These are phyloP conservation scores for Podospora sp. DNA, from an alignment of 495 filamentous ascomycete genomes.

Conservation along the genomic window DNA sequence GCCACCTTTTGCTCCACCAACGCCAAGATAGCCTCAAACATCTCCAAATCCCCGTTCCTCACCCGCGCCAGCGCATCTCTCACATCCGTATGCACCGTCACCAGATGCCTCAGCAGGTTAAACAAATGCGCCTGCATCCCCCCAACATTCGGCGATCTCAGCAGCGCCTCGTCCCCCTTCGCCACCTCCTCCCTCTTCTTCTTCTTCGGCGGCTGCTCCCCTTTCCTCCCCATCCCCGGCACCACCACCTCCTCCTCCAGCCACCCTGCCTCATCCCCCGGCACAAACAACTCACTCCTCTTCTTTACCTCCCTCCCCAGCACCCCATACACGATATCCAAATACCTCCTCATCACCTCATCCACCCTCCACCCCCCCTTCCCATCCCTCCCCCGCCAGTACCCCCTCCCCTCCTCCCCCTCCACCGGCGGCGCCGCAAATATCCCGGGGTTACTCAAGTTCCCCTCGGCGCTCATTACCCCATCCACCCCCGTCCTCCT, in stretches of 20 bases:
- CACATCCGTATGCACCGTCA: constrained; percentile 75
- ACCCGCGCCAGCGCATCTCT: constrained; percentile 75
- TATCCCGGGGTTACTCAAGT: constrained; percentile 85
- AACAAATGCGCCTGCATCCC: constrained; percentile 92
- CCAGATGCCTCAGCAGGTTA: constrained; percentile 80
- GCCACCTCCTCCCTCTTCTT: constrained; percentile 41
- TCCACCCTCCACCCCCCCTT: constrained; percentile 89
- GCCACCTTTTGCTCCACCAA: constrained; percentile 68
- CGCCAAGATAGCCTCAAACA: constrained; percentile 67
- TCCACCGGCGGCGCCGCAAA: constrained; percentile 68
- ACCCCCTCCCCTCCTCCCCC: constrained; percentile 70
- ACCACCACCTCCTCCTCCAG: constrained; percentile 16
- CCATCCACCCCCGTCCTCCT: constrained; percentile 86
- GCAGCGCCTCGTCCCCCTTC: constrained; percentile 42
- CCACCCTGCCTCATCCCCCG: constrained; percentile 58
- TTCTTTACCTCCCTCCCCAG: constrained; percentile 62
- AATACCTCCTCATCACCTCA: constrained; percentile 80
- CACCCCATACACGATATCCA: constrained; percentile 85
- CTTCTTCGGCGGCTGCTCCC: constrained; percentile 59
- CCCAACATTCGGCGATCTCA: constrained; percentile 69
- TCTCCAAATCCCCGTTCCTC: constrained; percentile 63
- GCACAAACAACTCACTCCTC: constrained; percentile 72
- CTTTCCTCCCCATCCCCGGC: constrained; percentile 26
- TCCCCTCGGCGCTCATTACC: constrained; percentile 95
- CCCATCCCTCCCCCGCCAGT: constrained; percentile 81